Conservation (phyloP, 2,329 filamentous ascomycete species). For the Cladosporium velox region DNA sequence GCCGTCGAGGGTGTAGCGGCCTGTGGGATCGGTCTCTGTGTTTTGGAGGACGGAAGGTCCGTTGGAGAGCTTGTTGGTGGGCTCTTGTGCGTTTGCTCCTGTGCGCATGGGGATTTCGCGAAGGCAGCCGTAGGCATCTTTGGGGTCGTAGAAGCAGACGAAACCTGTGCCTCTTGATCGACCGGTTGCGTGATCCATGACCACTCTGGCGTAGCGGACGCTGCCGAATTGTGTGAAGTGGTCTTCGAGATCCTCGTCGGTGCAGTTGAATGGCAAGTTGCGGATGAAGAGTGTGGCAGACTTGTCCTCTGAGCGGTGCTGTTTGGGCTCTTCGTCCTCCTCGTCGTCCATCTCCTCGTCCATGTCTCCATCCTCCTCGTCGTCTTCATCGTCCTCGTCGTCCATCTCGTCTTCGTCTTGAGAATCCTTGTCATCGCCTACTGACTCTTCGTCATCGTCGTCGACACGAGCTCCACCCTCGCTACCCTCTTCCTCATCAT, state of each 20-base stretch:
- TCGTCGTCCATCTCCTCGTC: slow-evolving; percentile 45
- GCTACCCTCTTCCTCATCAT: slow-evolving; percentile 43
- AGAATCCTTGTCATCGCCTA: slow-evolving; percentile 43
- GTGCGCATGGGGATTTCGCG: slow-evolving; percentile 66
- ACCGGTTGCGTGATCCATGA: slow-evolving; percentile 82
- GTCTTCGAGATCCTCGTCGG: slow-evolving; percentile 76
- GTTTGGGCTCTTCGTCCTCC: slow-evolving; percentile 44
- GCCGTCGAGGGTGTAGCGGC: slow-evolving; percentile 86
- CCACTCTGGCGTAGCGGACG: slow-evolving; percentile 88
- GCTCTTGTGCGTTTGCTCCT: slow-evolving; percentile 13
- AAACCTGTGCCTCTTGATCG: slow-evolving; percentile 91
- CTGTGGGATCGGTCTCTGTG: slow-evolving; percentile 76
- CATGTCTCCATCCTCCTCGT: slow-evolving; percentile 38
- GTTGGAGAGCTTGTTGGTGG: slow-evolving; percentile 56
- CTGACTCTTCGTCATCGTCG: slow-evolving; percentile 41
- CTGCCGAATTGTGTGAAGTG: slow-evolving; percentile 88
- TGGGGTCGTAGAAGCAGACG: slow-evolving; percentile 81
- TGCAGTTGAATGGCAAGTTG: slow-evolving; percentile 86
- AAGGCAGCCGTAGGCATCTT: slow-evolving; percentile 76
- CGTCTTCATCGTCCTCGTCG: slow-evolving; percentile 43
- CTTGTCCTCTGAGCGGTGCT: slow-evolving; percentile 59
- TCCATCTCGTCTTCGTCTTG: slow-evolving; percentile 45
- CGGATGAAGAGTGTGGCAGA: slow-evolving; percentile 85
- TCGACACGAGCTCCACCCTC: slow-evolving; percentile 27
- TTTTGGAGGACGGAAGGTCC: slow-evolving; percentile 76